Evolutionary conservation across 768 basidiomycete species (phyloP), one percentile per base, ranked within the genome.

Genomic region (Lactarius hengduanensis): DNA sequence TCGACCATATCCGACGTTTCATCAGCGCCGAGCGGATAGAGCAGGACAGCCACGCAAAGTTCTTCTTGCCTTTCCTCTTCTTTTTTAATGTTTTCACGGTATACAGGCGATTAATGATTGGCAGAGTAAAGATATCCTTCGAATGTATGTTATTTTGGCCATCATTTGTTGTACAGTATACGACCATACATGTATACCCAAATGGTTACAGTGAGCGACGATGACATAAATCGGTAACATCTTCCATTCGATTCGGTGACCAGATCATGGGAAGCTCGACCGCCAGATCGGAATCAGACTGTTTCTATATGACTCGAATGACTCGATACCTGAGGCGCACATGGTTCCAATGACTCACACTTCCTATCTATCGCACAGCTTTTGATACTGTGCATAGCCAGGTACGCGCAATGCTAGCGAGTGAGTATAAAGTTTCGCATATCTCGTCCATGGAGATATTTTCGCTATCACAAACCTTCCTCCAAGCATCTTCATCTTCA

Each of bases 381-480:
- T n/a, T 47, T 6, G 20, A 38, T 20, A 13, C 30, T 3, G 11
- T 26, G 13, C 50, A 13, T 13, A 2, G 47, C 13, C 22, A 53
- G 50, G 50, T 53, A 53, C 50, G 26, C 2, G 50, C 6, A 53
- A 26, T 53, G 6, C 13, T 15, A 15, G 22, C 2, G 11, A 26
- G 13, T 53, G 50, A 15, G 50, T 53, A 53, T 53, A 53, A 53
- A 53, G 50, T 53, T 53, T 53, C 50, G 50, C 26, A 26, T 28
- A 26, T 53, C 50, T 53, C 26, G 50, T 53, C 26, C 13, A 26
- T 26, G 50, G 50, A 53, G 50, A 53, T 0, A 26, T 26, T 53
- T 53, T 53, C 5, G 50, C 50, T 53, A 53, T 53, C 50, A 7
- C 47, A 22, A 22, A 3, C 47, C 47, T 50, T 50, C 22, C 22